phyloP scores from a whole-genome alignment of 1,139 yeast genomes.

The Blastobotrys raffinosifermentans region DNA sequence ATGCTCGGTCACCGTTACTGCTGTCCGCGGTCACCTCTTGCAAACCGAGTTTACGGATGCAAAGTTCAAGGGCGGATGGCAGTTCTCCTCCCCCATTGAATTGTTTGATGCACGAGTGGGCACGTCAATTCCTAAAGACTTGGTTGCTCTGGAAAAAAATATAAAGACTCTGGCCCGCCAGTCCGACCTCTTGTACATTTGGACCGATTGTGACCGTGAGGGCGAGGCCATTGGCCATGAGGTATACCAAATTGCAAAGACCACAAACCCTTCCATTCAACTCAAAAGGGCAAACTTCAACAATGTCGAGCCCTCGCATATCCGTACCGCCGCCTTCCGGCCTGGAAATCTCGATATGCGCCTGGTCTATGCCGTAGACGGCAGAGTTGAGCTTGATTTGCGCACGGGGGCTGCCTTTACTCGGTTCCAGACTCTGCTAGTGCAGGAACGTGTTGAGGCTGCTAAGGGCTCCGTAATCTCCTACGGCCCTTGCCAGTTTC shows the following conservation, averaged over 20 bases:
- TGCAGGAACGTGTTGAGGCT: slow-evolving; percentile 26
- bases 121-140: slow-evolving; percentile 36
- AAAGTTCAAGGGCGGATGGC: slow-evolving; percentile 51
- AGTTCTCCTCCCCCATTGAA: slow-evolving; percentile 55
- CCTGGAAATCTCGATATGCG: slow-evolving; percentile 61
- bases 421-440: slow-evolving; percentile 55
- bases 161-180: slow-evolving; percentile 59
- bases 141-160: slow-evolving; percentile 56
- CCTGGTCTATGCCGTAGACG: slow-evolving; percentile 76
- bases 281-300: slow-evolving; percentile 80
- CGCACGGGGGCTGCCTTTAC: slow-evolving; percentile 90
- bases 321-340: slow-evolving; percentile 64
- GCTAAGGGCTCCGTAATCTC: slow-evolving; percentile 40
- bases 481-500: slow-evolving; percentile 95
- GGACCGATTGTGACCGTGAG: slow-evolving; percentile 99
- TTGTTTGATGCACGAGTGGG: slow-evolving; percentile 65
- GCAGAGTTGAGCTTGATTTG: slow-evolving; percentile 81
- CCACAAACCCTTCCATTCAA: slow-evolving; percentile 45
- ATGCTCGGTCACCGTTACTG: slow-evolving; percentile 84
- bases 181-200: slow-evolving; percentile 68
- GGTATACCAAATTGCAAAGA: slow-evolving; percentile 59
- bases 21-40: slow-evolving; percentile 82
- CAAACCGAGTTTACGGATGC: slow-evolving; percentile 58
- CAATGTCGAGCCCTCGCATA: slow-evolving; percentile 73
- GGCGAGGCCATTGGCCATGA: slow-evolving; percentile 96